Base-by-base conservation (phyloP, 768 basidiomycete species). In the Amanita inopinata region DNA sequence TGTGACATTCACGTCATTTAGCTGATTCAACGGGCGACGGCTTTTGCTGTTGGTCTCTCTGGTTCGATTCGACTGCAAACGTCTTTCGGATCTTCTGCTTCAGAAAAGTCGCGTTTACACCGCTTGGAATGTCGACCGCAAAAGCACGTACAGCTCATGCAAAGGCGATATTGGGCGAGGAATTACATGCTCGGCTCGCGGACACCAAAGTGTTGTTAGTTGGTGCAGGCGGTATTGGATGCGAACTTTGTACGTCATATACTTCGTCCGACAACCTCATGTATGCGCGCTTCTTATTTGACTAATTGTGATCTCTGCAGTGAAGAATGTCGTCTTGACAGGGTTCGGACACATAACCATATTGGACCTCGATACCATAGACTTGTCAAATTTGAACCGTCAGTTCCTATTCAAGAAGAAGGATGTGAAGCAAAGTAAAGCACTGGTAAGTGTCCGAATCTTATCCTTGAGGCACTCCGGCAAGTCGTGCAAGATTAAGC, bases 381-480 rank as follows among this genome's bases (percentile, higher is more conserved):
- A 99, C 70, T 71, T 99, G 32, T 94, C 91, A 37, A 99, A 99
- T 59, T 69, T 98, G 40, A 99, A 99, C 56, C 76, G 94, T 15
- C 94, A 98, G 54, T 99, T 98, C 60, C 67, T 99, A 30, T 99
- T 99, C 65, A 76, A 77, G 49, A 98, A 97, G 64, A 94, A 94
- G 56, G 92, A 98, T 54, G 85, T 99, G 43, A 96, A 96, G 57
- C 87, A 96, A 55, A 84, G 92, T 53, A 99, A 99, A 66, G 87
- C 94, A 2, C 56, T 93, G 63, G 92, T 90, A 46, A 32, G 78
- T 19, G 28, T 22, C 30, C 18, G 34, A 2, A 14, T 9, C 14
- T 46, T 6, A 18, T 50, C 27, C 14, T 41, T n/a, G 25, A 1
- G 9, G 30, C 38, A n/a, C n/a, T n/a, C n/a, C n/a, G n/a, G n/a